Evolutionary conservation across 352 stramenopile species (phyloP).

Genomic region (Phytopythium helicoides): DNA sequence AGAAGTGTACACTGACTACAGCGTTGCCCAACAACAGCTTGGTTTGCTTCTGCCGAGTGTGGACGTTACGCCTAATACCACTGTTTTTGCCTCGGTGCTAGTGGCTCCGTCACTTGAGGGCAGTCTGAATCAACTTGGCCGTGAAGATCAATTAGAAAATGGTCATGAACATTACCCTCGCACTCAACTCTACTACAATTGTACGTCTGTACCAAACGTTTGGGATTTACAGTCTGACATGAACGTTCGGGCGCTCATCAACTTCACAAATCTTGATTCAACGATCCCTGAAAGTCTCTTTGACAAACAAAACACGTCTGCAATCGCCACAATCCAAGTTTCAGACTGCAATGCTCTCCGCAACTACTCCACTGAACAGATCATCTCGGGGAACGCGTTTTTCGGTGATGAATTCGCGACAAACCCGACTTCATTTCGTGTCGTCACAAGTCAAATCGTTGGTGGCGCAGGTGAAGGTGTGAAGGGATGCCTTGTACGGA

Average conservation of each 20-base stretch:
- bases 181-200: slow-evolving; percentile 4
- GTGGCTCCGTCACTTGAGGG: slow-evolving; percentile 1
- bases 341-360: neutral
- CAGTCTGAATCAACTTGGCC: neutral
- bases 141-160: too few relatives aligned
- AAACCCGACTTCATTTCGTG: neutral
- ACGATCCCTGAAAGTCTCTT: neutral
- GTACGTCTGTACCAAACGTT: slow-evolving; percentile 2
- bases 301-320: slow-evolving; percentile 3
- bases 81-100: neutral
- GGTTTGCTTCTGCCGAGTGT: neutral
- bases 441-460: neutral
- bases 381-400: neutral
- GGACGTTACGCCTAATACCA: neutral
- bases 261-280: neutral
- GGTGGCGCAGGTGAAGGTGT: too few relatives aligned
- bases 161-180: too few relatives aligned
- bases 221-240: neutral
- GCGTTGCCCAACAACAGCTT: neutral
- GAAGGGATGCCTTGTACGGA: neutral
- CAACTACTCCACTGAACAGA: slow-evolving; percentile 2
- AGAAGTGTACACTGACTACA: neutral
- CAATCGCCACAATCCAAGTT: slow-evolving; percentile 1
- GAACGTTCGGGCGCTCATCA: neutral
- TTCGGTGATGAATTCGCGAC: neutral